Evolutionary conservation across 352 stramenopile genomes (phyloP).

Genomic region (Globisporangium abappressorium): DNA sequence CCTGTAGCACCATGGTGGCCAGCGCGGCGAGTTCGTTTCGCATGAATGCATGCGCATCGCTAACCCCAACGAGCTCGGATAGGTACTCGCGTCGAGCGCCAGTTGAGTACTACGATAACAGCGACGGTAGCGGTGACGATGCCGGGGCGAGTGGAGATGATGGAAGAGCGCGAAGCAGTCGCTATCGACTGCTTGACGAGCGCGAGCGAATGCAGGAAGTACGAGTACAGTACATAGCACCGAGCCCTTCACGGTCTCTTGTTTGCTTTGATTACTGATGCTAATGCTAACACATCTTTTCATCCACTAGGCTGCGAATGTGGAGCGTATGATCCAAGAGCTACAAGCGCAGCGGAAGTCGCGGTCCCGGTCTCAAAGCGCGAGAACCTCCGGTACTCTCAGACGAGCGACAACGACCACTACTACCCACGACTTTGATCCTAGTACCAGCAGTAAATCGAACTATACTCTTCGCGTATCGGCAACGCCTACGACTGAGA

Average conservation of each 20-base stretch:
- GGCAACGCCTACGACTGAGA: neutral
- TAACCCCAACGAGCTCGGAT: neutral
- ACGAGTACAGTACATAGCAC: neutral
- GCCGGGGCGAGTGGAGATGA: neutral
- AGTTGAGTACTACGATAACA: neutral
- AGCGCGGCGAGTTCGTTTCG: conserved; percentile 11
- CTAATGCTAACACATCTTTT: neutral
- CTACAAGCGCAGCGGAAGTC: conserved; percentile 26
- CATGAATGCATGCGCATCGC: conserved; percentile 10
- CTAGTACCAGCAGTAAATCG: neutral
- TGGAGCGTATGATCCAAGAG: conserved; percentile 45
- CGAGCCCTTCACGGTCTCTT: too few relatives aligned
- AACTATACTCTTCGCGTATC: neutral
- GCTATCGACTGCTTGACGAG: conserved; percentile 43
- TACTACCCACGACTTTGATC: neutral
- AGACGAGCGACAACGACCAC: neutral
- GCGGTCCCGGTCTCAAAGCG: neutral
- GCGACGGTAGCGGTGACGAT: neutral
- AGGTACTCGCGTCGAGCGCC: neutral
- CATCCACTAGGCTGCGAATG: conserved; percentile 26
- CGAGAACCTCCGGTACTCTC: neutral
- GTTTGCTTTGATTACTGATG: neutral
- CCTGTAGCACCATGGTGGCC: conserved; percentile 3
- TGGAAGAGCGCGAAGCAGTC: conserved; percentile 15
- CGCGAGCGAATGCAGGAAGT: conserved; percentile 38